Evolutionary conservation across 306 rosid genomes (phyloP), one percentile per base, ranked within the genome.

Genomic region (Carpinus viminea): DNA sequence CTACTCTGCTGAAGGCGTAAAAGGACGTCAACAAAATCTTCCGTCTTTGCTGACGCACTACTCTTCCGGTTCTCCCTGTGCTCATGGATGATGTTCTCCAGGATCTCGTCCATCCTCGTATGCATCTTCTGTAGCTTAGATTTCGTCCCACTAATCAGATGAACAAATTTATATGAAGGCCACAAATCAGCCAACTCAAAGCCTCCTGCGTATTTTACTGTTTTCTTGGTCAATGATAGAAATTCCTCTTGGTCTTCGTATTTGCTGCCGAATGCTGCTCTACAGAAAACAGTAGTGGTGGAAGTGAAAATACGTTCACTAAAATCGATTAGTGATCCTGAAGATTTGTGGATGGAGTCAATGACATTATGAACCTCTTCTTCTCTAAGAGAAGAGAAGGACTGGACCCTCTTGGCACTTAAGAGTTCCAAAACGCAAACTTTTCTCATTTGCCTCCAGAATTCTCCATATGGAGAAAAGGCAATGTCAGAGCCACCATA

Each of bases 391-490:
- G 65, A 82, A n/a, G 73, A 50, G 54, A 73, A 85, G 15, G 87
- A 82, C 2, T 81, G 85, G 75, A 90, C 90, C 24, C 87, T 74
- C 36, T 80, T 78, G 7, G 79, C 20, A 80, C 90, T 85, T 1
- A 86, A 51, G 78, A 90, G 85, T 74, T 88, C 89, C 6, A 68
- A 5, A 0, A 68, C 80, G 46, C 86, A 90, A 70, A 90, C 77
- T 68, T 86, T 90, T 17, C 89, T 41, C 73, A 82, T 81, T 34
- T 90, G 88, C 75, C 90, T 87, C 91, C 90, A 88, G 68, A 86
- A 84, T 46, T 86, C 84, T 43, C 88, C 83, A 7, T 81, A 76
- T 1, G 90, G 87, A 20, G 91, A 65, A 52, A 73, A 82, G 4
- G 43, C 71, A 57, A 87, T 86, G 55, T 84, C 77, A 1, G 79